These are phyloP conservation scores for Suillus decipiens DNA, from an alignment of 768 basidiomycete species.

Conservation along the genomic window DNA sequence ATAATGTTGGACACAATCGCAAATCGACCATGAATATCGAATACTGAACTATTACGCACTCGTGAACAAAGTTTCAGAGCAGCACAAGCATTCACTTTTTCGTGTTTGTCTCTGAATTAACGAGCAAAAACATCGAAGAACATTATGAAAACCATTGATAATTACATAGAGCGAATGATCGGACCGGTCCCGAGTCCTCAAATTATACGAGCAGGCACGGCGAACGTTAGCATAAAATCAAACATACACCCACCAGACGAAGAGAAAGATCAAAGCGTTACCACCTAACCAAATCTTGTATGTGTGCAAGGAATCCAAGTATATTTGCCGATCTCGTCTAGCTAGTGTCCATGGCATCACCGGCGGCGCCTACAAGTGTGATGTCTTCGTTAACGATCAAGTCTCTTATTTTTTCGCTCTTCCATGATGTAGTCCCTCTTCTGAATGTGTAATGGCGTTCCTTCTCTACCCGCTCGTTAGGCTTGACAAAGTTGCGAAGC, in stretches of 20 bases:
- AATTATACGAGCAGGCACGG: neutral
- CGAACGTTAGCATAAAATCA: neutral
- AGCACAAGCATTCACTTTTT: neutral
- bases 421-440: constrained; percentile 87
- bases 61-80: neutral
- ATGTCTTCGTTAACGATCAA: constrained; percentile 75
- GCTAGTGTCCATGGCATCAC: constrained; percentile 83
- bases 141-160: neutral
- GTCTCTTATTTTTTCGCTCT: constrained; percentile 72
- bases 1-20: neutral
- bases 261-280: neutral
- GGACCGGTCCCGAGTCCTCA: neutral
- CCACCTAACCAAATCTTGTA: neutral
- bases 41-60: neutral
- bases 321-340: constrained; percentile 34
- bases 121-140: neutral
- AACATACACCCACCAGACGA: neutral
- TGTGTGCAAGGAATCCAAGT: constrained; percentile 5
- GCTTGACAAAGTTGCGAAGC: constrained; percentile 92
- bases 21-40: neutral
- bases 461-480: constrained; percentile 81
- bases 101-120: neutral
- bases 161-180: neutral
- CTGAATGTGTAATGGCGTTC: constrained; percentile 73
- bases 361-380: constrained; percentile 41